Evolutionary conservation across 495 filamentous ascomycete genomes (phyloP).

Genomic region (Cairneyella variabilis): DNA sequence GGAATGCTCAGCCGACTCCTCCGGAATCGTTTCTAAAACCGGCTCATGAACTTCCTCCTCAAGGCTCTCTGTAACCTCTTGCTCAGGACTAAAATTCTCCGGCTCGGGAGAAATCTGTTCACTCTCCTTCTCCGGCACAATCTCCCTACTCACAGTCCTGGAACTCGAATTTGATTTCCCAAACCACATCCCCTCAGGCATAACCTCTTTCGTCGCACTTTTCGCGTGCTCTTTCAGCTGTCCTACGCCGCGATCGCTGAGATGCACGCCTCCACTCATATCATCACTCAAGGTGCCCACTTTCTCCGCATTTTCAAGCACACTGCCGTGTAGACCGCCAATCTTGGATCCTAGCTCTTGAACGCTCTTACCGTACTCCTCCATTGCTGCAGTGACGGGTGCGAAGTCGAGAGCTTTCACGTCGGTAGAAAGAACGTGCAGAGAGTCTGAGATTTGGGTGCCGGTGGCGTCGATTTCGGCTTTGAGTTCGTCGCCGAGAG

Average conservation of each 20-base stretch:
- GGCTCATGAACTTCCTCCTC: no score
- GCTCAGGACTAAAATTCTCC: no score
- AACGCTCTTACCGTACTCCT: slow-evolving; percentile 1
- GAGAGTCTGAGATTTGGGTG: slow-evolving; percentile 10
- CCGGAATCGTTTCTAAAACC: no score
- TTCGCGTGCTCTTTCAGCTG: background rate
- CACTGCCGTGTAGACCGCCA: slow-evolving; percentile 7
- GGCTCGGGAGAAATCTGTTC: no score
- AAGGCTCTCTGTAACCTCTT: no score
- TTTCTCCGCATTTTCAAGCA: background rate
- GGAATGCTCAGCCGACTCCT: no score
- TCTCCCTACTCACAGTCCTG: background rate
- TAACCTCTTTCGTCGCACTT: background rate
- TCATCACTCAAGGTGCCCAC: background rate
- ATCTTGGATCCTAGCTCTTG: background rate
- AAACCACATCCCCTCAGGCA: background rate
- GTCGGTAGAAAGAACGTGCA: slow-evolving; percentile 7
- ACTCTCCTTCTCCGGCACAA: no score
- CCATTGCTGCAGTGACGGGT: slow-evolving; percentile 2
- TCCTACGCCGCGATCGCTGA: slow-evolving; percentile 1
- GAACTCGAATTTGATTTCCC: background rate
- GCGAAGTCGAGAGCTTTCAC: slow-evolving; percentile 12
- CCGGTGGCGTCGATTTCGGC: slow-evolving; percentile 23
- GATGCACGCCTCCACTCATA: slow-evolving; percentile 4
- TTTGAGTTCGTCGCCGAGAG: slow-evolving; percentile 21